A percentile compares a stretch with the other conserved stretches of the same genome.
Conservation (phyloP, 257 asterid genomes). For the Coffea canephora region DNA sequence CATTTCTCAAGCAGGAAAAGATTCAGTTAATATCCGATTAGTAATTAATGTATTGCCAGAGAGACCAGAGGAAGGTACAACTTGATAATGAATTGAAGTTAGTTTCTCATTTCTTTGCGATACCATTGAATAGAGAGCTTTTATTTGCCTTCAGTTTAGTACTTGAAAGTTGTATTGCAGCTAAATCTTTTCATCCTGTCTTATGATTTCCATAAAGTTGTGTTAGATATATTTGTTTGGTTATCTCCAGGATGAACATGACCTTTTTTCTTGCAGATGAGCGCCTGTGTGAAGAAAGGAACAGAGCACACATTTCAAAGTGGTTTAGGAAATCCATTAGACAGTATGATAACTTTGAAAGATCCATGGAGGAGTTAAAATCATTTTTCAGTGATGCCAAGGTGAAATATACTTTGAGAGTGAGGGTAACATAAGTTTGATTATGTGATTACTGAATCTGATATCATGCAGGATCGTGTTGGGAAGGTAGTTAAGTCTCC, state of each 20-base stretch:
- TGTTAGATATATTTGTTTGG: constrained; percentile 4
- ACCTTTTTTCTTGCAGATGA: constrained; percentile 60
- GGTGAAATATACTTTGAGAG: constrained; percentile 34
- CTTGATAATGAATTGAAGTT: background rate
- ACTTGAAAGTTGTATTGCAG: background rate
- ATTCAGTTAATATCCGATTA: background rate
- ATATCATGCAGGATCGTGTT: constrained; percentile 51
- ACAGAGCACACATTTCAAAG: constrained; percentile 74
- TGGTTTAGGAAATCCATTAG: constrained; percentile 90
- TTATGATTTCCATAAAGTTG: background rate
- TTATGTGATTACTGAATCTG: constrained; percentile 4
- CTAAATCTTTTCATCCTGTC: background rate
- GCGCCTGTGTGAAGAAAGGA: constrained; percentile 78
- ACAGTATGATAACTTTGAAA: constrained; percentile 59
- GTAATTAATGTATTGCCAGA: background rate
- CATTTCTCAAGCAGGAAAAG: background rate
- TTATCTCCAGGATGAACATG: constrained; percentile 8
- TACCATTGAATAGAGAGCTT: background rate
- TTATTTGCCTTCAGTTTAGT: background rate
- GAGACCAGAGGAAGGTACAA: background rate
- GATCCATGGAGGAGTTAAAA: constrained; percentile 62
- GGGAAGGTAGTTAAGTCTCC: constrained; percentile 34
- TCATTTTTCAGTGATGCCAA: constrained; percentile 73
- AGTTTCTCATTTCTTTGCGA: background rate
- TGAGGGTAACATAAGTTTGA: background rate